Base-by-base conservation (phyloP, 495 filamentous ascomycete species). In the Bacidia rubella region DNA sequence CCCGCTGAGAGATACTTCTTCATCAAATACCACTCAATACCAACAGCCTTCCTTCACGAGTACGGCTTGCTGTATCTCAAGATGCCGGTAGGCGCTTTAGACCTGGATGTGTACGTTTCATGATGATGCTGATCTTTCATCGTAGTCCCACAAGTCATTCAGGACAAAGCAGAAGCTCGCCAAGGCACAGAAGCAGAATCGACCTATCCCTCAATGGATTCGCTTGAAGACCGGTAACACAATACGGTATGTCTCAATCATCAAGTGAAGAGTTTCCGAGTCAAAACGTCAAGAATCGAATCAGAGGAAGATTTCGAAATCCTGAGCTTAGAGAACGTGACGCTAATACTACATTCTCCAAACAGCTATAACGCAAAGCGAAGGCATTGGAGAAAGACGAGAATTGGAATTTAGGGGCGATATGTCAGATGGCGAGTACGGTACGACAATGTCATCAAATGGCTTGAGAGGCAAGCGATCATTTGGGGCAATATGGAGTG, bases 91-190 rank as follows among this genome's bases (percentile, higher is more conserved):
- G 24, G 44, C n/a, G 15, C 5, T 17, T 24, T 47, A 17, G 11
- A 15, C 26, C 22, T 20, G 21, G 15, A 35, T 35, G 29, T 7
- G 15, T 7, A 35, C 29, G 29, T 7, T 35, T 35, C n/a, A 35
- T 35, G 29, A 35, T 35, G 29, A 35, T 35, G 17, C 41, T 2
- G 23, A 45, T 17, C 12, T 0, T 0, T 7, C 20, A 17, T 9
- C 4, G n/a, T 23, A 61, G 59, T 61, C 59, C 80, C 87, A 98
- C 78, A 96, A 96, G 82, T 87, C 88, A 67, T 96, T 96, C 86
- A 84, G 86, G 70, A 93, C 87, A 73, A 98, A 98, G 90, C 85
- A 92, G 73, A 98, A 98, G 92, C 92, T 98, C 77, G 92, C 93
- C 67, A 95, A 89, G 80, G 92, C 92, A 67, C 89, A 95, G 80